Evolutionary conservation across 73 alveolate genomes (phyloP), one percentile per base, ranked within the genome.

Genomic region (Tetrahymena elliotti): DNA sequence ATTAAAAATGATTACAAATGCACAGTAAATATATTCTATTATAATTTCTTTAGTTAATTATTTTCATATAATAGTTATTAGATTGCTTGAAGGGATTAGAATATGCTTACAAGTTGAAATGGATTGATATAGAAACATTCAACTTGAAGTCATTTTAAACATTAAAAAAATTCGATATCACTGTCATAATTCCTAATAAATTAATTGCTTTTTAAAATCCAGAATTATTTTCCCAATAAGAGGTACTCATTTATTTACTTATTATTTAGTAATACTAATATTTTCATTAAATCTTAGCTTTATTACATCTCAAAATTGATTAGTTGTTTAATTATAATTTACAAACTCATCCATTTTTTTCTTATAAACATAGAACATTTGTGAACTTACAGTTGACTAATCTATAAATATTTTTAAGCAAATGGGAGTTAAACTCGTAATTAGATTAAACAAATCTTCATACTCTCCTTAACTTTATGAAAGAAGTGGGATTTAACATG

Each of bases 171-270:
- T 99, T 99, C 13, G 99, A 98, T 95, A 47, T 98, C 92, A 98
- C 98, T 97, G 98, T 99, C 99, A 97, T 98, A 83, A 96, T 98
- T 83, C 99, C 99, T 5, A 96, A 96, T 41, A 96, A 98, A 94
- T 98, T 98, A 93, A 92, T 98, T 18, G 99, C 99, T 9, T 98
- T 98, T 68, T 24, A 68, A 31, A 68, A 68, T 31, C 88, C 88
- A 27, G 88, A 68, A 68, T 68, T 68, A 68, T 68, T 68, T 31
- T n/a, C 88, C 36, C 88, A 68, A 31, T 18, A n/a, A 68, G 88
- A 68, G 88, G 88, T 68, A 68, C 4, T 27, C 22, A 68, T 27
- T 68, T 68, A 68, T 68, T 68, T 2, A 68, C 1, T 68, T 22
- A 27, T 31, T 24, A 31, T 1, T 41, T 41, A 12, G 20, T 41